Evolutionary conservation across 495 filamentous ascomycete genomes (phyloP), one percentile per base, ranked within the genome.

Genomic region (Penicillium herquei): DNA sequence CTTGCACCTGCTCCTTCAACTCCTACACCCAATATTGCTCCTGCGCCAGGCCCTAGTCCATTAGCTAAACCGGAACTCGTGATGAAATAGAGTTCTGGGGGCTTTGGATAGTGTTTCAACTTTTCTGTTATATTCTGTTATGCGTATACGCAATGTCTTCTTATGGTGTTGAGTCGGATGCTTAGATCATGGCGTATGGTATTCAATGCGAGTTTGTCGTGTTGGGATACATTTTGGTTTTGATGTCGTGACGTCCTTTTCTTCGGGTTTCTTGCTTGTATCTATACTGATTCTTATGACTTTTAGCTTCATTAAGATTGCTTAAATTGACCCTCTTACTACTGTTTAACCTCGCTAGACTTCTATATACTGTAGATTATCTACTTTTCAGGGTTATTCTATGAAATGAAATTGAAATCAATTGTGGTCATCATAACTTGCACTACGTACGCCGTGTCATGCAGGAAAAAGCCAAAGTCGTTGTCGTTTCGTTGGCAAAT

Each of bases 361-460:
- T 3, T 9, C 34, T 41, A 41, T n/a, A 33, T 14, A 34, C 18
- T 12, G 30, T 12, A 11, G 2, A 34, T n/a, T n/a, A n/a, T n/a
- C n/a, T n/a, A n/a, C n/a, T n/a, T n/a, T n/a, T n/a, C n/a, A n/a
- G n/a, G n/a, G n/a, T n/a, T n/a, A n/a, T n/a, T n/a, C n/a, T 33
- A 7, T 21, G 10, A 11, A 32, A 18, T 13, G 26, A 18, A 39
- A 51, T 9, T 39, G 16, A 32, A 39, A 39, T 26, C 40, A 17
- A 26, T 26, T 51, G 54, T n/a, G 52, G 54, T 54, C 57, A 61
- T 57, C 54, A 61, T 17, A 49, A 54, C 51, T 63, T 58, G 56
- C 54, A 63, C 39, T 63, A 59, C 65, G 55, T 68, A 68, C 62
- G 62, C 62, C 65, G 43, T 50, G 46, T 63, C 55, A 68, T 68